Evolutionary conservation across 495 filamentous ascomycete genomes (phyloP), one percentile per base, ranked within the genome.

Genomic region (Cercophora newfieldiana): DNA sequence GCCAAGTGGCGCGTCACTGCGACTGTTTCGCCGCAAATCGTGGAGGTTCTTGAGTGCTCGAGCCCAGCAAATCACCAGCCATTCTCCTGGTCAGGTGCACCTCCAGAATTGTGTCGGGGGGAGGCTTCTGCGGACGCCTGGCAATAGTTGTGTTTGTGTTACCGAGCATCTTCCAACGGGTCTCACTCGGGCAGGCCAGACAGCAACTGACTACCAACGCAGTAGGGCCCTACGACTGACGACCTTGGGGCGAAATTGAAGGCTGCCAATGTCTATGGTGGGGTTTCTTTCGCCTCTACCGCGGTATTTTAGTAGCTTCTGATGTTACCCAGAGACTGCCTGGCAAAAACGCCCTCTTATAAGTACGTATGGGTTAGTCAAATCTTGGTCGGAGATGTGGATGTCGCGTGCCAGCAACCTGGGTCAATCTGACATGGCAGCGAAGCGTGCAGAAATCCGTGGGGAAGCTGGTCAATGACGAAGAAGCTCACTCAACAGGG

Each of bases 1-100:
- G 61, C 28, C 66, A 25, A 63, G 72, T 72, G 72, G 72, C 72
- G 69, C 64, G 22, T 37, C 31, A n/a, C 31, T 57, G 61, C 63
- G 30, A 58, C 63, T 62, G 64, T 63, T 62, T 63, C 66, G 64
- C 61, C 54, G 59, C 68, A 64, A 22, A 48, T 24, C 31, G 30
- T 50, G 37, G 37, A 44, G 4, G 37, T 4, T 14, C 24, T 63
- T 57, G 24, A 55, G 65, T 22, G 60, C 50, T 3, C 31, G 21
- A 21, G 29, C 5, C 21, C 44, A 26, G 66, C 69, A 68, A 68
- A 71, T 68, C 63, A 66, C 19, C 25, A 22, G 31, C 50, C 63
- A 48, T 51, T 48, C 24, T 29, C 24, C 16, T 50, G 69, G 64
- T 68, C 72, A 73, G 69, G 66, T 73, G 71, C 48, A 48, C 48